phyloP scores from a whole-genome alignment of 148 eudicot genomes.

The Hydrangea macrophylla region DNA sequence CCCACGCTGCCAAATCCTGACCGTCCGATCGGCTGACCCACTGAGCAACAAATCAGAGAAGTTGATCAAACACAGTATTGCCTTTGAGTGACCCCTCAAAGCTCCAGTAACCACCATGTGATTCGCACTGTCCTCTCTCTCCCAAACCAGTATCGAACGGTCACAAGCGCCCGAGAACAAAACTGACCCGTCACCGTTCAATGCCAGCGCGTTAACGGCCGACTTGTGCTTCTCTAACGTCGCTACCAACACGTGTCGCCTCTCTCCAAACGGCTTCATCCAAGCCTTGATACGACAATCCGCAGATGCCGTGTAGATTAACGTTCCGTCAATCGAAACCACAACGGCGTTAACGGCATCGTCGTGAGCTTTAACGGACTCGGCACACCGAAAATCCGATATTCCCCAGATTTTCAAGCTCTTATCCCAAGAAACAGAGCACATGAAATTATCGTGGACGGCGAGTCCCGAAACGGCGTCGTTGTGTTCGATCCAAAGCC shows the following conservation, averaged over 20 bases:
- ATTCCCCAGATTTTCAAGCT: slow-evolving; percentile 54
- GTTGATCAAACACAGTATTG: slow-evolving; percentile 53
- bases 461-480: slow-evolving; percentile 78
- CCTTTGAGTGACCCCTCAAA: slow-evolving; percentile 65
- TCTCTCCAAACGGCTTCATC: slow-evolving; percentile 17
- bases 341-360: slow-evolving; percentile 71
- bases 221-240: slow-evolving; percentile 69
- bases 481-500: slow-evolving; percentile 73
- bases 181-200: slow-evolving; percentile 40
- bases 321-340: slow-evolving; percentile 40
- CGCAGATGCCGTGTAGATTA: slow-evolving; percentile 64
- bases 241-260: slow-evolving; percentile 30
- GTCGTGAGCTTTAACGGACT: slow-evolving; percentile 55
- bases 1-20: slow-evolving; percentile 65
- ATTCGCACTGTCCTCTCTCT: slow-evolving; percentile 44
- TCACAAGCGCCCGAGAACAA: slow-evolving; percentile 77
- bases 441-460: slow-evolving; percentile 11
- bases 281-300: slow-evolving; percentile 58
- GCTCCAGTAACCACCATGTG: slow-evolving; percentile 61
- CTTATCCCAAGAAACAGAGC: slow-evolving; percentile 84
- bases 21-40: slow-evolving; percentile 81
- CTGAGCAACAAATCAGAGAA: slow-evolving; percentile 57
- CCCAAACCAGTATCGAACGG: slow-evolving; percentile 79
- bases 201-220: slow-evolving; percentile 63
- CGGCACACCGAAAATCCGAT: slow-evolving; percentile 28